Conservation (phyloP, 163 green algal species). For the Volvox carteri region DNA sequence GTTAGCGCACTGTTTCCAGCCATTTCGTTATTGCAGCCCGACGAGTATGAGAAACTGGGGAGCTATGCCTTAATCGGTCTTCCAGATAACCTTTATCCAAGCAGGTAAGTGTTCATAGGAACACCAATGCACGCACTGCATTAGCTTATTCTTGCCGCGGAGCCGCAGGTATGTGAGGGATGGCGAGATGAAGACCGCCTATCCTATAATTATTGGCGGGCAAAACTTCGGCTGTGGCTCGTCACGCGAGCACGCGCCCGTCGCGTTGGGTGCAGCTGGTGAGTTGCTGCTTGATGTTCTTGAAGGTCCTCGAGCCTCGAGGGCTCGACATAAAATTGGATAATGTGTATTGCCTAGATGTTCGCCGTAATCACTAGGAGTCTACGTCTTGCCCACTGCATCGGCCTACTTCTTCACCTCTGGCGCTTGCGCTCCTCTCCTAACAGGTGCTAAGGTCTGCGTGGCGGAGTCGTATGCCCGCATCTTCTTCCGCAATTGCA, state of each 20-base stretch:
- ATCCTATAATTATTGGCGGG: slow-evolving; percentile 93
- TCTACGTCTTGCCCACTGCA: too few relatives aligned
- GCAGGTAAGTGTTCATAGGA: slow-evolving; percentile 64
- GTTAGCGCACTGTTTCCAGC: neutral
- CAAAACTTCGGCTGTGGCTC: slow-evolving; percentile 98
- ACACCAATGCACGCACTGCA: neutral
- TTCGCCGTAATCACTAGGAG: too few relatives aligned
- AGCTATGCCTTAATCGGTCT: slow-evolving; percentile 95
- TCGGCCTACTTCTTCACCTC: too few relatives aligned
- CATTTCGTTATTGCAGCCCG: slow-evolving; percentile 75
- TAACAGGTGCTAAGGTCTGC: slow-evolving; percentile 85
- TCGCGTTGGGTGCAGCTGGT: slow-evolving; percentile 91
- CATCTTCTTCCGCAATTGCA: slow-evolving; percentile 99
- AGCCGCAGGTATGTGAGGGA: slow-evolving; percentile 78
- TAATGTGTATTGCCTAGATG: too few relatives aligned
- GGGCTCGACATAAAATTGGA: too few relatives aligned
- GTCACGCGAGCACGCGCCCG: slow-evolving; percentile 94
- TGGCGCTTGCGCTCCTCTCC: too few relatives aligned
- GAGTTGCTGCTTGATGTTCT: neutral
- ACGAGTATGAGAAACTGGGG: slow-evolving; percentile 98
- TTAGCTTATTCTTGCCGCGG: neutral
- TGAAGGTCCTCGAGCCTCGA: too few relatives aligned
- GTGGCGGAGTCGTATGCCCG: slow-evolving; percentile 95
- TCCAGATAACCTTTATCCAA: slow-evolving; percentile 86
- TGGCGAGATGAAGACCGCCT: slow-evolving; percentile 94